phyloP scores from a whole-genome alignment of 208 protist genomes.

The Sergeia podlipaevii region DNA sequence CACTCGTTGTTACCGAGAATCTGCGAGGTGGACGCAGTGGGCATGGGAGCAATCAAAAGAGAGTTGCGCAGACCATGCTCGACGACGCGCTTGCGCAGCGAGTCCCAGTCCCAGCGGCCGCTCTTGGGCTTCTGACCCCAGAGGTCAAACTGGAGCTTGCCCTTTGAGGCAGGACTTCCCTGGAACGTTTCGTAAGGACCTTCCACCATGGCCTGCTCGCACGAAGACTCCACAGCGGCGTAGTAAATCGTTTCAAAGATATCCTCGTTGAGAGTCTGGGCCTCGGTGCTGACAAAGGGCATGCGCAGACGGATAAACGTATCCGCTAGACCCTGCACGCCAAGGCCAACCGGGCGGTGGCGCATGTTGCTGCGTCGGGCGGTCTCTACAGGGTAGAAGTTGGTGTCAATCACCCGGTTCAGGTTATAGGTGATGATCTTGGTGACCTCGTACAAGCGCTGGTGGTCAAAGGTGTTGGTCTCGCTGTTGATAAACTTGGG shows the following conservation, averaged over 20 bases:
- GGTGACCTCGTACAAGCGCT: constrained; percentile 89
- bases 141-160: constrained; percentile 99
- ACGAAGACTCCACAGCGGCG: constrained; percentile 86
- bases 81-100: constrained; percentile 87
- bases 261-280: constrained; percentile 94
- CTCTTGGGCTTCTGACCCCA: constrained; percentile 88
- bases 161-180: constrained; percentile 94
- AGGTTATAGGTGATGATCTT: constrained; percentile 95
- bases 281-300: constrained; percentile 94
- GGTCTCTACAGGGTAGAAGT: constrained; percentile 98
- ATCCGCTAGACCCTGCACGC: constrained; percentile 99
- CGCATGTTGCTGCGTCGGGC: constrained; percentile 94
- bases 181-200: constrained; percentile 95
- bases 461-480: constrained; percentile 84
- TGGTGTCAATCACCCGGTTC: constrained; percentile 99
- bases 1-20: constrained; percentile 99
- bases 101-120: constrained; percentile 96
- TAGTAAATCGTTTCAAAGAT: constrained; percentile 99
- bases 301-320: constrained; percentile 95
- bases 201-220: constrained; percentile 91
- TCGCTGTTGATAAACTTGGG: constrained; percentile 93
- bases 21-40: constrained; percentile 99
- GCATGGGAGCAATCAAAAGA: constrained; percentile 99
- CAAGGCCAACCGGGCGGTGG: constrained; percentile 98
- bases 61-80: constrained; percentile 97